A percentile compares a stretch with the other conserved stretches of the same genome.
These are phyloP conservation scores for Pyrus hybrid DNA, from an alignment of 331 rosid species.

Conservation along the genomic window DNA sequence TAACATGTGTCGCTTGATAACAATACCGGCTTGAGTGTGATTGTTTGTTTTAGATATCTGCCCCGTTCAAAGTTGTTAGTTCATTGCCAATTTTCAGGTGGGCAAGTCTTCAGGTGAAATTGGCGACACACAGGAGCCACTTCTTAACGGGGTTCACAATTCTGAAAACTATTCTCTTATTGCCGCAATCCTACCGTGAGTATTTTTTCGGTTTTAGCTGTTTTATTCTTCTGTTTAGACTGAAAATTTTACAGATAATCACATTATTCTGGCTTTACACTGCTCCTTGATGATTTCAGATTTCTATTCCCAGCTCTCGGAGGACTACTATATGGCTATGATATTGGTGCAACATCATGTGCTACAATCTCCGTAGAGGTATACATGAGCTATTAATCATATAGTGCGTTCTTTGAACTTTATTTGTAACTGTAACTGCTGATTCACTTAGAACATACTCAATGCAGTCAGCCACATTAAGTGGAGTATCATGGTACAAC, in stretches of 20 bases:
- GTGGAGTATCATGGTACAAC: slow-evolving; percentile 83
- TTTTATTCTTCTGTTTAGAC: not conserved
- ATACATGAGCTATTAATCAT: not conserved
- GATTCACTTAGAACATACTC: not conserved
- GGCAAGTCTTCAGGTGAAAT: slow-evolving; percentile 38
- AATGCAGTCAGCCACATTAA: slow-evolving; percentile 67
- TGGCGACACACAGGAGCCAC: slow-evolving; percentile 46
- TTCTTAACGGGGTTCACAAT: slow-evolving; percentile 30
- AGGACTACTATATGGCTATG: slow-evolving; percentile 87
- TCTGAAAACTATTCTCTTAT: slow-evolving; percentile 48
- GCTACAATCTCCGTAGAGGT: slow-evolving; percentile 80
- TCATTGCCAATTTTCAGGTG: slow-evolving; percentile 24
- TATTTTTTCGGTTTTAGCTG: slow-evolving; percentile 9
- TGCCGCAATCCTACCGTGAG: slow-evolving; percentile 85
- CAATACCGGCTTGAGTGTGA: not conserved
- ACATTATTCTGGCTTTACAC: not conserved
- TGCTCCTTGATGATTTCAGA: slow-evolving; percentile 29
- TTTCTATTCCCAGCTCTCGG: slow-evolving; percentile 95
- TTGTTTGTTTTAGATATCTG: not conserved
- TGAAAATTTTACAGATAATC: not conserved
- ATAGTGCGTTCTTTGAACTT: not conserved
- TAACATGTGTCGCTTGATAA: not conserved
- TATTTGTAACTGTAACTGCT: not conserved
- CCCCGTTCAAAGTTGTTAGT: not conserved
- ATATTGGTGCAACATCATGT: slow-evolving; percentile 83